Conservation (phyloP, 2,329 filamentous ascomycete species). For the Neofusicoccum parvum region DNA sequence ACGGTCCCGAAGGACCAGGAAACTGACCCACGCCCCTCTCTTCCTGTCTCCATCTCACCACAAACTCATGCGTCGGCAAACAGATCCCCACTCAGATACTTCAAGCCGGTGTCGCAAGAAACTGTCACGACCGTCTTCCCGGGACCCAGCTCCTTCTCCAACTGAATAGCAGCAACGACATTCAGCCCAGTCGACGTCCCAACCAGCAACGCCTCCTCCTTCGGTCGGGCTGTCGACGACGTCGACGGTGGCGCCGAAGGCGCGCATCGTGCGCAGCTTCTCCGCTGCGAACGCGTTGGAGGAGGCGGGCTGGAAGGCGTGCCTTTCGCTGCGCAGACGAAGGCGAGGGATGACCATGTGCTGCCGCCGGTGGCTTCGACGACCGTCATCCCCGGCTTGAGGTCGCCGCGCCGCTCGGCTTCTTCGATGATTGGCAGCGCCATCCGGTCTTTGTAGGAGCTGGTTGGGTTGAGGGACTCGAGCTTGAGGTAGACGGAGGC, state of each 20-base stretch:
- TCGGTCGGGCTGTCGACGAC: neutral
- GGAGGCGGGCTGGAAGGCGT: too few relatives aligned
- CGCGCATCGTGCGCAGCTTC: too few relatives aligned
- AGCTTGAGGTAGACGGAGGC: neutral
- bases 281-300: too few relatives aligned
- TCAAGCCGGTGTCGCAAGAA: neutral
- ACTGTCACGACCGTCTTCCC: neutral
- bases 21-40: too few relatives aligned
- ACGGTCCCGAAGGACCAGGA: too few relatives aligned
- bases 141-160: neutral
- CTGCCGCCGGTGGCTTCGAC: neutral
- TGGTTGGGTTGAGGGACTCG: neutral
- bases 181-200: neutral
- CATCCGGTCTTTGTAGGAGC: neutral
- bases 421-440: neutral
- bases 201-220: neutral
- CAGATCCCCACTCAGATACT: neutral
- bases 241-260: too few relatives aligned
- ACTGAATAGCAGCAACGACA: neutral
- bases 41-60: too few relatives aligned
- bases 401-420: neutral
- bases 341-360: too few relatives aligned
- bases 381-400: neutral
- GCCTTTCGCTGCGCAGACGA: too few relatives aligned
- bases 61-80: neutral